Evolutionary conservation across 495 filamentous ascomycete genomes (phyloP).

Genomic region (Aspergillus steynii): DNA sequence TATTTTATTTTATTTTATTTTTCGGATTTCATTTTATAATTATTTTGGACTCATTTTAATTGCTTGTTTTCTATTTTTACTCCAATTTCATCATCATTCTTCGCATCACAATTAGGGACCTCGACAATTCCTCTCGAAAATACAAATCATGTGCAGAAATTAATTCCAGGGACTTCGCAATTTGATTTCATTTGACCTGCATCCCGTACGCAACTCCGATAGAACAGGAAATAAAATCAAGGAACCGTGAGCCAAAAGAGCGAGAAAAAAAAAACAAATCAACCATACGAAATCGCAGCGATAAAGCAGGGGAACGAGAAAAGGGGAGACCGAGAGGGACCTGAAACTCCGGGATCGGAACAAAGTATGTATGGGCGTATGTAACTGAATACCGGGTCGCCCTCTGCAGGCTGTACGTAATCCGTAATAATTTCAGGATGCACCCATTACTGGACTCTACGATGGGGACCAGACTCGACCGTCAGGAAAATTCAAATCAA

Average conservation of each 20-base stretch:
- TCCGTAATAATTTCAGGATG: slow-evolving; percentile 9
- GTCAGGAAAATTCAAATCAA: slow-evolving; percentile 10
- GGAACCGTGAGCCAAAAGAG: background rate
- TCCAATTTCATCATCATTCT: slow-evolving; percentile 7
- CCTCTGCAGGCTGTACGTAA: slow-evolving; percentile 19
- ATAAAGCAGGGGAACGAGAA: slow-evolving; percentile 23
- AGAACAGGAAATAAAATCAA: background rate
- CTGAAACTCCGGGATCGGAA: slow-evolving; percentile 36
- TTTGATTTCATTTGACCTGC: background rate
- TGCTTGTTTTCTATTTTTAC: slow-evolving; percentile 23
- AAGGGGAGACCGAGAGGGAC: slow-evolving; percentile 8
- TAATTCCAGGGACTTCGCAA: background rate
- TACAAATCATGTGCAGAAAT: background rate
- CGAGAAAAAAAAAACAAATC: slow-evolving; percentile 23
- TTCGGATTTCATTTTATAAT: slow-evolving; percentile 7
- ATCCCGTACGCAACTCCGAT: background rate
- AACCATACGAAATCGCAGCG: slow-evolving; percentile 20
- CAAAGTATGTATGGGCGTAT: slow-evolving; percentile 10
- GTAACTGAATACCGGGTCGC: slow-evolving; percentile 6
- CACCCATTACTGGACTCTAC: background rate
- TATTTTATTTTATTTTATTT: slow-evolving; percentile 9
- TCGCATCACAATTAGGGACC: slow-evolving; percentile 3
- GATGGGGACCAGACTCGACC: background rate
- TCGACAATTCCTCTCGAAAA: background rate
- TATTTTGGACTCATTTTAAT: slow-evolving; percentile 15